A percentile compares a stretch with the other conserved stretches of the same genome.
Evolutionary conservation across 371 early-diverging fungal genomes (phyloP).

Genomic region (Parasitella parasitica): DNA sequence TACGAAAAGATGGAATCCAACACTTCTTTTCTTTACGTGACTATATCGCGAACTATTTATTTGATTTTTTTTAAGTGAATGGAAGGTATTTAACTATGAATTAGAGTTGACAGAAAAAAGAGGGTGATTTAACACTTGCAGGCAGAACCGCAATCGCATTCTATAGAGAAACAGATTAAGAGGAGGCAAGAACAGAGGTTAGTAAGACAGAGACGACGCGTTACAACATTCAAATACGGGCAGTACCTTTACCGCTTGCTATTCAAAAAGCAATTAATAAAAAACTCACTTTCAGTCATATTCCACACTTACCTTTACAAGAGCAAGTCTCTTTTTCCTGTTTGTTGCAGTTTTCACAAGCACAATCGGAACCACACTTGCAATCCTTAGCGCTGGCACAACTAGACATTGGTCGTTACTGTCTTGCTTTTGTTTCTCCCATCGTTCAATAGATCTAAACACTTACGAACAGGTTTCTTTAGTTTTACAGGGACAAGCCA

Average conservation of each 20-base stretch:
- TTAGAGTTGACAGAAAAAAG: not conserved
- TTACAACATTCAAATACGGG: conserved; percentile 4
- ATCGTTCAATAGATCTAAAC: not conserved
- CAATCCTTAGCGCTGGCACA: conserved; percentile 12
- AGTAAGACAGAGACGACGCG: not conserved
- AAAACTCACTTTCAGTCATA: not conserved
- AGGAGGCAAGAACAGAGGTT: not conserved
- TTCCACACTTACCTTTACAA: conserved; percentile 12
- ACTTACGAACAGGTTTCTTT: conserved; percentile 21
- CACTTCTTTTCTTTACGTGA: no score
- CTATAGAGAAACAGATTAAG: not conserved
- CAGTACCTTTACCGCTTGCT: conserved; percentile 9
- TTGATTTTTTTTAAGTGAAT: no score
- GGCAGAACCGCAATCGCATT: conserved; percentile 1
- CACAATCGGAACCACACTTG: conserved; percentile 18
- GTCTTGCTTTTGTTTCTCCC: not conserved
- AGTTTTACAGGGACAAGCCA: conserved; percentile 29
- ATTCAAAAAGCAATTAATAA: not conserved
- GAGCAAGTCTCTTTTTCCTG: conserved; percentile 11
- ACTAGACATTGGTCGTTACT: not conserved
- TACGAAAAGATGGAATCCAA: no score
- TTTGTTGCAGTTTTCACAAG: conserved; percentile 17
- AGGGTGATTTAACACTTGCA: conserved; percentile 6
- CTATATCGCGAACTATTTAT: no score
- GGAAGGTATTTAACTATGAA: not conserved